Evolutionary conservation across 768 basidiomycete genomes (phyloP).

Genomic region (Suillus placidus): DNA sequence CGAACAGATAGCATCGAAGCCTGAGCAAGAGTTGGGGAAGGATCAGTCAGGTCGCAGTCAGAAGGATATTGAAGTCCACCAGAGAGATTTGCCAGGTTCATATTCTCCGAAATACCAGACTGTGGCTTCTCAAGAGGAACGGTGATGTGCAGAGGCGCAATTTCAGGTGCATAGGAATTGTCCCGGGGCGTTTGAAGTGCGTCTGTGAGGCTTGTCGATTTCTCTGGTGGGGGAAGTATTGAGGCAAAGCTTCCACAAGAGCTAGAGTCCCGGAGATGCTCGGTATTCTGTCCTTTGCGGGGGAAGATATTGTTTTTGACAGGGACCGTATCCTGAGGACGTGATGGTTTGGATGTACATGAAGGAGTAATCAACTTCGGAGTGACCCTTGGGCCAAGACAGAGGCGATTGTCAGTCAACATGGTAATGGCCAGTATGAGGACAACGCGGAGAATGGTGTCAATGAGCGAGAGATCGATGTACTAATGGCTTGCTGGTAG

Average conservation of each 20-base stretch:
- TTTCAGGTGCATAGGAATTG: neutral
- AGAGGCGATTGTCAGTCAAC: constrained; percentile 17
- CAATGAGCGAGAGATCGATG: neutral
- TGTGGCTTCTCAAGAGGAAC: neutral
- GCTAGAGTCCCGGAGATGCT: neutral
- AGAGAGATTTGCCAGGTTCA: neutral
- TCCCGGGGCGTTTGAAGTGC: neutral
- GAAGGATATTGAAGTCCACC: neutral
- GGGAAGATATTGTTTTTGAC: neutral
- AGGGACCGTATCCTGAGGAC: neutral
- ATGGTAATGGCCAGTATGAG: constrained; percentile 9
- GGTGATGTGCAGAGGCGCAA: neutral
- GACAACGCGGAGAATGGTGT: neutral
- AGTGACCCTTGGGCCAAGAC: constrained; percentile 12
- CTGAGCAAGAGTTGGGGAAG: neutral
- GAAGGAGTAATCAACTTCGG: constrained; percentile 13
- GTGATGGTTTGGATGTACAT: neutral
- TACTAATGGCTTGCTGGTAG: neutral
- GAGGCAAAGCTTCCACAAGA: neutral
- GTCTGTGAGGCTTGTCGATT: neutral
- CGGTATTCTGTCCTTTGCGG: neutral
- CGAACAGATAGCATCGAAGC: constrained; percentile 17
- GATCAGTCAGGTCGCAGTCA: neutral
- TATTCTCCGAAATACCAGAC: neutral
- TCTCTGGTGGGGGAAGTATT: neutral